Evolutionary conservation across 1,139 yeast species (phyloP).

Genomic region (Kurtzmaniella quercitrusa): DNA sequence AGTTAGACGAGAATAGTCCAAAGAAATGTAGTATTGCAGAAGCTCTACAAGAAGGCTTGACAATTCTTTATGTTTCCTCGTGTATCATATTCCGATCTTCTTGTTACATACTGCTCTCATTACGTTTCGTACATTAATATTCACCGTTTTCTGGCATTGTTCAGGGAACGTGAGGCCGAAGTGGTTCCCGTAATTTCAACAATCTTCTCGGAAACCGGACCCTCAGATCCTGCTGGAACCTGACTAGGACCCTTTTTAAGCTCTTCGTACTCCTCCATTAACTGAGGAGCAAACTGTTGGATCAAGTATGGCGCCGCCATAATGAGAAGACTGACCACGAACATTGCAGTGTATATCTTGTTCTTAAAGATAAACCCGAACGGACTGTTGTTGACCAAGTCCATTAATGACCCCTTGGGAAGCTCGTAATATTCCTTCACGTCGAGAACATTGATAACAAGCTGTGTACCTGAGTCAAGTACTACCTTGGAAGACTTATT

Average conservation of each 20-base stretch:
- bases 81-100: no score
- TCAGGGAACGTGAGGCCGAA: neutral
- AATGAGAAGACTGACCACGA: conserved; percentile 24
- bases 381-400: conserved; percentile 38
- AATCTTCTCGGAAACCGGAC: neutral
- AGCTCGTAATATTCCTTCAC: conserved; percentile 32
- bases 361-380: conserved; percentile 40
- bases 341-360: conserved; percentile 31
- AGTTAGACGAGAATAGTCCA: no score
- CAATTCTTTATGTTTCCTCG: no score
- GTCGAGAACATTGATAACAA: conserved; percentile 19
- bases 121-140: no score
- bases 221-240: neutral
- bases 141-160: neutral
- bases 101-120: no score
- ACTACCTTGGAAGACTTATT: conserved; percentile 16
- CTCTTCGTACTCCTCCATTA: conserved; percentile 32
- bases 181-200: neutral
- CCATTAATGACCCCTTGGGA: conserved; percentile 28
- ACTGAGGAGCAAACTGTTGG: conserved; percentile 31
- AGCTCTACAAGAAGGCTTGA: no score
- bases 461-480: conserved; percentile 16
- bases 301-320: conserved; percentile 33
- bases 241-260: conserved; percentile 12
- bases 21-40: no score